Conservation (phyloP, 495 filamentous ascomycete species). For the Xylaria intraflava region DNA sequence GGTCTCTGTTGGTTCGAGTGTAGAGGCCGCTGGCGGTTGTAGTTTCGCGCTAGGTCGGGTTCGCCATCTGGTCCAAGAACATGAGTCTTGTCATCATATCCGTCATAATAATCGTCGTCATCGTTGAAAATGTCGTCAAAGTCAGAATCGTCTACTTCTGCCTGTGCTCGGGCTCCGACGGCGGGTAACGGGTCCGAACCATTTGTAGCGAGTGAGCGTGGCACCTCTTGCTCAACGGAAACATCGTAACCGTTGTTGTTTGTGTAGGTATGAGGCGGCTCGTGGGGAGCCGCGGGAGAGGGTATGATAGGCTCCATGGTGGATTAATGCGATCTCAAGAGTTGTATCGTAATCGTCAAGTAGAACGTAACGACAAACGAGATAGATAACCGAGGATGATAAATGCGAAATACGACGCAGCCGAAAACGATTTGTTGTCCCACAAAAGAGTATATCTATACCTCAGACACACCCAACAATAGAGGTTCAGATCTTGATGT, state of each 20-base stretch:
- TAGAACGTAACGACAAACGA: too few species aligned
- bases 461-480: too few species aligned
- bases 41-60: conserved; percentile 75
- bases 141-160: conserved; percentile 25
- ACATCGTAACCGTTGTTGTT: conserved; percentile 25
- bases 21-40: conserved; percentile 74
- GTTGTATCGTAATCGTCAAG: too few species aligned
- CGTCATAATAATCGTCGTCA: conserved; percentile 51
- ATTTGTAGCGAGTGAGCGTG: conserved; percentile 14
- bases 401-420: not conserved
- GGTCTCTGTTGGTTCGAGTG: conserved; percentile 83
- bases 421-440: too few species aligned
- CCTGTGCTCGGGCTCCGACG: conserved; percentile 15
- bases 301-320: conserved; percentile 22
- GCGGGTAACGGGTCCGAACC: conserved; percentile 8
- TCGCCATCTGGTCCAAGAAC: conserved; percentile 55
- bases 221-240: conserved; percentile 16
- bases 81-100: conserved; percentile 52
- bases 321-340: too few species aligned
- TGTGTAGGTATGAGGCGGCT: conserved; percentile 23
- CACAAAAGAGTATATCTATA: too few species aligned
- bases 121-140: conserved; percentile 52
- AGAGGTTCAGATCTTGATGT: too few species aligned
- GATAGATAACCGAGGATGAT: too few species aligned
- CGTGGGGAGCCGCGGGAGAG: conserved; percentile 36